phyloP scores from a whole-genome alignment of 2,329 filamentous ascomycete species.

The Xylariaceae sp. region DNA sequence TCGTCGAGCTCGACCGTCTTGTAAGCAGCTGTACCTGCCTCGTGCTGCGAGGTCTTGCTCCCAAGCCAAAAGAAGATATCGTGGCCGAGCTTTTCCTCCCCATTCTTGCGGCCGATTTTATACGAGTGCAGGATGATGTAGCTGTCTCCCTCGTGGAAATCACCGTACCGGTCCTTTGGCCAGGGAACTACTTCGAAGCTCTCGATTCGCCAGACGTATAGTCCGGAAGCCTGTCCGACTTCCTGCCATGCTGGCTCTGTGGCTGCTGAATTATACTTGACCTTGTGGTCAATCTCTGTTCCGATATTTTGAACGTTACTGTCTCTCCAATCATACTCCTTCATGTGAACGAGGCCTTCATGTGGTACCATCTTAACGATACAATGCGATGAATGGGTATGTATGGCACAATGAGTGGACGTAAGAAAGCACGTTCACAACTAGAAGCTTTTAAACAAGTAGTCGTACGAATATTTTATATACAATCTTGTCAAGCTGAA shows the following conservation, averaged over 20 bases:
- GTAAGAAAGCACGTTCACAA: background rate
- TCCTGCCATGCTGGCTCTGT: conserved; percentile 70
- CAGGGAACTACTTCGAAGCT: conserved; percentile 66
- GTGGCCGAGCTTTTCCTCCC: conserved; percentile 53
- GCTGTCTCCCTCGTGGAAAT: conserved; percentile 70
- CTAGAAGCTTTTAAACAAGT: no score
- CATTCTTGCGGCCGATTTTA: conserved; percentile 50
- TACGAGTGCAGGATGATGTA: conserved; percentile 67
- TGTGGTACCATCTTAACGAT: conserved; percentile 58
- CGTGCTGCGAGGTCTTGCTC: conserved; percentile 66
- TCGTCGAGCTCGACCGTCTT: conserved; percentile 73
- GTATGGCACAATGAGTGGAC: background rate
- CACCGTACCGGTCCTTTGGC: conserved; percentile 58
- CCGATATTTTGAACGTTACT: conserved; percentile 70
- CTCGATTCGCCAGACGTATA: conserved; percentile 69
- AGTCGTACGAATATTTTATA: no score
- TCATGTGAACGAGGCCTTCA: conserved; percentile 62
- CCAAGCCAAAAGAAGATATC: conserved; percentile 75
- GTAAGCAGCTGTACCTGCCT: conserved; percentile 70
- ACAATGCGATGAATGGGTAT: no score
- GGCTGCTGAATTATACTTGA: conserved; percentile 67
- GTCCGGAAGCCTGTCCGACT: conserved; percentile 56
- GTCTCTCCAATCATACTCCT: conserved; percentile 69
- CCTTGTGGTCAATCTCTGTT: conserved; percentile 65
- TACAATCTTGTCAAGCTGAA: conserved; percentile 3